These are phyloP conservation scores for Sarocladium brachiariae DNA, from an alignment of 2,329 filamentous ascomycete species.

Conservation along the genomic window DNA sequence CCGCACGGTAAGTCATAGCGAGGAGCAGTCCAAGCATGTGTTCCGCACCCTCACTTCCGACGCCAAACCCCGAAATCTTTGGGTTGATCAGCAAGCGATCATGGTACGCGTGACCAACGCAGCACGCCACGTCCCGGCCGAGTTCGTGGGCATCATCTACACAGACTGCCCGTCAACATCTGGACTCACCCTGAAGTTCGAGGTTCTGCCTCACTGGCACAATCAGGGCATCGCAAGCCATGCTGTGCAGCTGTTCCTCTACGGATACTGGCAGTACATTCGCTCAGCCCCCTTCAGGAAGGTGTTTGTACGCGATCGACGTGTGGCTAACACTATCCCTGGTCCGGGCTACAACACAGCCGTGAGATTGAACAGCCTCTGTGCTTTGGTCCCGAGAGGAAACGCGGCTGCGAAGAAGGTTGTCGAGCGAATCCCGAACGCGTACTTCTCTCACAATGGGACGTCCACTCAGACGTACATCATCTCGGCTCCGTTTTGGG, in stretches of 20 bases:
- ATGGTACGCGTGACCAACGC: background rate
- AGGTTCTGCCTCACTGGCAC: background rate
- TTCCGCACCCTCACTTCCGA: background rate
- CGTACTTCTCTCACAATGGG: background rate
- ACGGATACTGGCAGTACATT: background rate
- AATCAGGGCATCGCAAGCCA: background rate
- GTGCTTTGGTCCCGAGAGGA: background rate
- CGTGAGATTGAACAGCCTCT: background rate
- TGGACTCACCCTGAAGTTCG: conserved; percentile 2
- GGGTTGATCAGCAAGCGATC: conserved; percentile 1
- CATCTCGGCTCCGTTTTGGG: background rate
- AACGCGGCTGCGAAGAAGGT: background rate
- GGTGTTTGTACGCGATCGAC: conserved; percentile 1
- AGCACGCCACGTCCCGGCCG: background rate
- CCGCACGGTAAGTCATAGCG: background rate
- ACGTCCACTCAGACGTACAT: background rate
- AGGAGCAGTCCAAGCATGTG: background rate
- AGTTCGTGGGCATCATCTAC: background rate
- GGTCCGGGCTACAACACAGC: background rate
- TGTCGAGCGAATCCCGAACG: background rate
- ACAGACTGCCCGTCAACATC: background rate
- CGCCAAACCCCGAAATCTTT: background rate
- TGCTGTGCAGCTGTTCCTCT: background rate
- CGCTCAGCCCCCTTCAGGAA: conserved; percentile 2
- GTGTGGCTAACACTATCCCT: background rate